Evolutionary conservation across 345 rosid species (phyloP).

Genomic region (Lumnitzera racemosa): DNA sequence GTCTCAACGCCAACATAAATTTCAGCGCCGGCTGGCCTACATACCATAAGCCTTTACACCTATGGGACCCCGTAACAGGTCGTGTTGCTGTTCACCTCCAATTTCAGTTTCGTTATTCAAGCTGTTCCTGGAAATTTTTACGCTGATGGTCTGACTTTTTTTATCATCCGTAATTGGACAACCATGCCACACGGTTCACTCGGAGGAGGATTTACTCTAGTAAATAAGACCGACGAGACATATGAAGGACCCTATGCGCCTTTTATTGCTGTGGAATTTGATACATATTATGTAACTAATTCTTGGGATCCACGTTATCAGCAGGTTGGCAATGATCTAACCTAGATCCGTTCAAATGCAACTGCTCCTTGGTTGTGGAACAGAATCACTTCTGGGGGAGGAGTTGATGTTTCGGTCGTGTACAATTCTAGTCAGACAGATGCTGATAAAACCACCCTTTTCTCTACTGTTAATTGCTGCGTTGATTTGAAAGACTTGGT

Average conservation of each 20-base stretch:
- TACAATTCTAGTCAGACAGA: neutral
- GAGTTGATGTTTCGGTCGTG: neutral
- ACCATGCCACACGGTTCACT: neutral
- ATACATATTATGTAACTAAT: neutral
- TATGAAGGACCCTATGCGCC: too few relatives aligned
- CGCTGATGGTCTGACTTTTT: conserved; percentile 10
- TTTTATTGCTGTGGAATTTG: conserved; percentile 13
- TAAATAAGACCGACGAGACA: neutral
- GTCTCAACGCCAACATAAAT: neutral
- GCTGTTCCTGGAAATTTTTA: neutral
- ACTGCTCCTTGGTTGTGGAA: neutral
- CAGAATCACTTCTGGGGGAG: neutral
- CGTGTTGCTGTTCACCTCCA: conserved; percentile 6
- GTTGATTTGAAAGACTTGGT: neutral
- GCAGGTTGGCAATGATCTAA: conserved; percentile 1
- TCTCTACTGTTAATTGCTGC: neutral
- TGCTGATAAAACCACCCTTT: neutral
- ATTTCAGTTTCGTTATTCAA: conserved; percentile 6
- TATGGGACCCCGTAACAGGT: conserved; percentile 10
- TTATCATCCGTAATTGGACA: conserved; percentile 9
- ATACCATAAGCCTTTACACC: conserved; percentile 2
- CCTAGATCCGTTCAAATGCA: neutral
- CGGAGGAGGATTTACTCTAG: conserved; percentile 3
- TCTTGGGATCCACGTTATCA: neutral
- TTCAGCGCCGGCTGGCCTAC: conserved; percentile 13